Evolutionary conservation across 2,329 filamentous ascomycete species (phyloP), one percentile per base, ranked within the genome.

Genomic region (Blumeria graminis): DNA sequence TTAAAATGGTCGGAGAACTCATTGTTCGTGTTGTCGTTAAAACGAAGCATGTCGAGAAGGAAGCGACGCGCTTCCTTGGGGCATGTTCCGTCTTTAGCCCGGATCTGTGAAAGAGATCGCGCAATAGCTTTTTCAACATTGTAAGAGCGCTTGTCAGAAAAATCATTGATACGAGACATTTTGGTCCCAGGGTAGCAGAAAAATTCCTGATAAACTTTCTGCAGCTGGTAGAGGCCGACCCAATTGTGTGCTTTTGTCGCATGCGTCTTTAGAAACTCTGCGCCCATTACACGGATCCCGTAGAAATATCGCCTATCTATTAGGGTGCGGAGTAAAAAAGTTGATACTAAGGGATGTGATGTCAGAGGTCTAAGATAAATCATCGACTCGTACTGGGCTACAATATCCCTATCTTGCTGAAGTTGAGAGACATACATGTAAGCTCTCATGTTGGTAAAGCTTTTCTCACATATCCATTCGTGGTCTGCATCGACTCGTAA

Each of bases 371-470:
- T 74, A 61, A 94, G 77, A 65, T 83, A 87, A 64, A 92, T 75
- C 70, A 94, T 79, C 4, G 86, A 78, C 63, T 83, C 78, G 63
- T 81, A 77, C 62, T 83, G 80, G n/a, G 93, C 93, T 60, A 94
- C 86, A 58, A 98, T 86, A 67, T 98, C 93, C 63, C 90, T 78
- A 69, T 98, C 92, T 68, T 98, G 92, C 67, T 98, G 92, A 60
- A 98, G 74, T 68, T 98, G 92, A 22, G 92, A 95, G 58, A 94
- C 80, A 67, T 92, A 95, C 93, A 98, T 98, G 73, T 96, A 96
- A 4, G 86, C 80, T 50, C 87, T 87, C 76, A 95, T 87, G 60
- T 82, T 82, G 10, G 76, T 74, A 53, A 83, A 71, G 59, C 83
- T 81, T 68, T 94, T 85, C 62, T 82, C 82, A 69, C 85, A 92